Evolutionary conservation across 305 asterid species (phyloP).

Genomic region (Solanum chacoense): DNA sequence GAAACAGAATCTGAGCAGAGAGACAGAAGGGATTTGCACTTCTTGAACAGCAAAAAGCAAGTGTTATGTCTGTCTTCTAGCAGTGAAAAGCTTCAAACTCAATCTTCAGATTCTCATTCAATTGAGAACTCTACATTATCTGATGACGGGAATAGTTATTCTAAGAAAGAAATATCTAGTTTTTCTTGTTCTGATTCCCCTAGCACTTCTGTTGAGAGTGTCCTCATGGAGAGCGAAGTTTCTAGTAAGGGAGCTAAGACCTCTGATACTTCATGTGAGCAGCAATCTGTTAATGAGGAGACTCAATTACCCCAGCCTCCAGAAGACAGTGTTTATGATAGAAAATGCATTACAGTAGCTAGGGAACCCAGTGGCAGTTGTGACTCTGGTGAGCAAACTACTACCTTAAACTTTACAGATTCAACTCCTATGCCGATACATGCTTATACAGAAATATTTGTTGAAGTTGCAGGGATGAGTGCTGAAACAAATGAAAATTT

Average conservation of each 20-base stretch:
- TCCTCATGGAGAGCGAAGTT: slow-evolving; percentile 22
- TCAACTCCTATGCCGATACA: slow-evolving; percentile 14
- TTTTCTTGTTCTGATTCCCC: slow-evolving; percentile 45
- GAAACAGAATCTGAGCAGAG: slow-evolving; percentile 58
- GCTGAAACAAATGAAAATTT: slow-evolving; percentile 23
- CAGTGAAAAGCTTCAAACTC: slow-evolving; percentile 26
- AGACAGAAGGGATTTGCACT: slow-evolving; percentile 30
- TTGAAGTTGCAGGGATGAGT: slow-evolving; percentile 15
- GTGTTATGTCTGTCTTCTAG: slow-evolving; percentile 24
- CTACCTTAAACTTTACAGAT: slow-evolving; percentile 23
- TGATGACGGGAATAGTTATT: slow-evolving; percentile 42
- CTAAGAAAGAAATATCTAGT: slow-evolving; percentile 51
- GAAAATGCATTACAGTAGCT: slow-evolving; percentile 12
- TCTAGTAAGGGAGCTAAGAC: slow-evolving; percentile 27
- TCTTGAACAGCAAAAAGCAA: slow-evolving; percentile 22
- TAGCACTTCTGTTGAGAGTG: slow-evolving; percentile 37
- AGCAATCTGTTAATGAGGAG: slow-evolving; percentile 19
- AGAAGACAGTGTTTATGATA: slow-evolving; percentile 24
- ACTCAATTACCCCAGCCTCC: slow-evolving; percentile 25
- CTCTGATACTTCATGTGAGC: slow-evolving; percentile 21
- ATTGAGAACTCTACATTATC: slow-evolving; percentile 43
- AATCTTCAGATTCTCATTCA: slow-evolving; percentile 52
- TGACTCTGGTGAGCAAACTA: slow-evolving; percentile 22
- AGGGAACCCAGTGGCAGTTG: slow-evolving; percentile 18
- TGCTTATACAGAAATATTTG: slow-evolving; percentile 25